Base-by-base conservation (phyloP, 371 early-diverging fungal genomes). In the Dentiscutata heterogama region DNA sequence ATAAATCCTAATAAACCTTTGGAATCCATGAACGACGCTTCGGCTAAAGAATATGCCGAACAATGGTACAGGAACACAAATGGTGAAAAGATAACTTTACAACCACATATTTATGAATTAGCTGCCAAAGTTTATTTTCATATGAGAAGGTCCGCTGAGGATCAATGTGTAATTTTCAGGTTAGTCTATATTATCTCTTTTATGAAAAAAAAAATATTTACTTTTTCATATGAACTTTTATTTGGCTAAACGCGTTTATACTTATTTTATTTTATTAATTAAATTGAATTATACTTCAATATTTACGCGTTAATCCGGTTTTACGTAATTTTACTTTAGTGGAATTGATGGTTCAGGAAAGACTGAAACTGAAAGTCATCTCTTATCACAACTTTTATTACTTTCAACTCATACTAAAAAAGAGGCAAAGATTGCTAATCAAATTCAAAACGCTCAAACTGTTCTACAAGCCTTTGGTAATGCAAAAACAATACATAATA, bases 331-430 rank as follows among this genome's bases (percentile, higher is more conserved):
- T 51, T 75, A 58, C 51, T 42, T 60, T 83, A 94, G 95, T 80
- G 98, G 98, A 46, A 91, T 94, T 63, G 90, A 93, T 29, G 97
- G 97, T 11, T 92, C 94, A 25, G 98, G 98, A 42, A 97, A 97
- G 83, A 90, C 95, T 5, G 92, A 90, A 54, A 87, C 91, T 3
- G 90, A 93, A 39, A 88, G 89, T 18, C 92, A 93, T 67, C 83
- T 96, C 22, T 82, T 93, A 7, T 84, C 88, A 65, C 94, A 95
- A 82, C 86, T 97, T 31, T 88, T 93, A 67, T 86, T 91, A 1
- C 85, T 97, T 63, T 92, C 94, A 25, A 86, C 91, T 16, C 92
- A 92, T 82, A 88, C 90, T 80, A 95, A 91, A 82, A 94, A 94
- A 80, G 94, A 95, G 70, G 88, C 88, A 39, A 93, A 92, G 39